Percentiles rank a stretch among this genome's conserved stretches.
These are phyloP conservation scores for Nicotiana tabacum DNA, from an alignment of 257 asterid species.

Conservation along the genomic window DNA sequence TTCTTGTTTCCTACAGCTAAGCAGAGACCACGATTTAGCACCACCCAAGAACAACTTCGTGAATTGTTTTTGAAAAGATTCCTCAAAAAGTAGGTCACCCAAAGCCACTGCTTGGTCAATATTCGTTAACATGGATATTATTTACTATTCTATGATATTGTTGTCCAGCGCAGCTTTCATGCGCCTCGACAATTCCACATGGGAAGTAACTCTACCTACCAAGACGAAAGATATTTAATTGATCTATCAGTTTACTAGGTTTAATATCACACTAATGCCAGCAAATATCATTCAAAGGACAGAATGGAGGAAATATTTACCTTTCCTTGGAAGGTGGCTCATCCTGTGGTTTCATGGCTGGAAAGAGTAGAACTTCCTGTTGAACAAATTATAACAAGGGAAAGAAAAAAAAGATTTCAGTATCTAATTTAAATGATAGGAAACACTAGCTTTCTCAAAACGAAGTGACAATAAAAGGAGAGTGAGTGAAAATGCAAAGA, in stretches of 20 bases:
- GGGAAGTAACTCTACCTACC: background rate
- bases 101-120: background rate
- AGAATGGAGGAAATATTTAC: constrained; percentile 16
- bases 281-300: background rate
- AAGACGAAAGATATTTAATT: background rate
- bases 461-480: background rate
- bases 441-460: background rate
- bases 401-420: background rate
- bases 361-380: constrained; percentile 87
- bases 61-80: background rate
- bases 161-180: background rate
- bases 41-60: background rate
- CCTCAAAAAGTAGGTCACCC: background rate
- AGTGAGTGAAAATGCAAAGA: background rate
- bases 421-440: background rate
- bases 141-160: background rate
- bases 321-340: constrained; percentile 58
- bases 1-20: background rate
- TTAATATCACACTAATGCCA: background rate
- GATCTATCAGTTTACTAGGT: background rate
- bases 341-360: constrained; percentile 91
- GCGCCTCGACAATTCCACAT: background rate
- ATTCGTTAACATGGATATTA: background rate
- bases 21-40: background rate
- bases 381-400: background rate